Conservation (phyloP, 2,329 filamentous ascomycete genomes). For the Verticillium alfalfae region DNA sequence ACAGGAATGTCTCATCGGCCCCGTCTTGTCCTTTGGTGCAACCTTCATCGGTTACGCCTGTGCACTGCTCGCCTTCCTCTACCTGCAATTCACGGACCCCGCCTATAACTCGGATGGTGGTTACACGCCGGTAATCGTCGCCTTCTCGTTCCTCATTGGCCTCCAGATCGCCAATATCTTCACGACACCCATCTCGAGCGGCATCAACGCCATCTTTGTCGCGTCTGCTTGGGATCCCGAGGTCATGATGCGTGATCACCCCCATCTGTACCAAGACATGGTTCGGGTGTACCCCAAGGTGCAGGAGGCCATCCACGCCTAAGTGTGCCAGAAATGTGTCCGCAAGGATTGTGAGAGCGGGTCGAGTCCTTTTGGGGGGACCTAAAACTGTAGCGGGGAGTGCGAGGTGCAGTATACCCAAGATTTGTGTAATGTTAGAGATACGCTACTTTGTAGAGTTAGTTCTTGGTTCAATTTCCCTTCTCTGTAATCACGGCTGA, state of each 20-base stretch:
- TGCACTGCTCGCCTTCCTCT: slow-evolving; percentile 79
- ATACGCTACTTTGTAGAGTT: not conserved
- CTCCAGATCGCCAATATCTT: slow-evolving; percentile 87
- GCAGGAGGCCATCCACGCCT: slow-evolving; percentile 70
- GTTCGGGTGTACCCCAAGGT: slow-evolving; percentile 78
- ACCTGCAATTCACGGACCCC: slow-evolving; percentile 75
- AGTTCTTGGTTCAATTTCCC: not conserved
- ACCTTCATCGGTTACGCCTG: slow-evolving; percentile 81
- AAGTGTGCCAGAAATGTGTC: not conserved
- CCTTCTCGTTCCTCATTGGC: slow-evolving; percentile 84
- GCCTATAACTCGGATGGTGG: slow-evolving; percentile 63
- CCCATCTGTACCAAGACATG: slow-evolving; percentile 75
- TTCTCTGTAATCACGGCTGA: not conserved
- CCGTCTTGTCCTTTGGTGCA: slow-evolving; percentile 70
- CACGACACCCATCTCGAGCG: slow-evolving; percentile 79
- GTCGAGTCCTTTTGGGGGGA: not conserved
- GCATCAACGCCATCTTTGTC: slow-evolving; percentile 90
- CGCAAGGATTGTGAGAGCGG: not conserved
- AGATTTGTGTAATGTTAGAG: not conserved
- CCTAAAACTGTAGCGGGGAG: not conserved
- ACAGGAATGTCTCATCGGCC: slow-evolving; percentile 71
- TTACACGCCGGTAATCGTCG: slow-evolving; percentile 74
- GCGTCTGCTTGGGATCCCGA: slow-evolving; percentile 65
- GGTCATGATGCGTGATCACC: slow-evolving; percentile 74
- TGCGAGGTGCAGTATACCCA: not conserved